Base-by-base conservation (phyloP, 257 asterid species). In the Capsicum pubescens region DNA sequence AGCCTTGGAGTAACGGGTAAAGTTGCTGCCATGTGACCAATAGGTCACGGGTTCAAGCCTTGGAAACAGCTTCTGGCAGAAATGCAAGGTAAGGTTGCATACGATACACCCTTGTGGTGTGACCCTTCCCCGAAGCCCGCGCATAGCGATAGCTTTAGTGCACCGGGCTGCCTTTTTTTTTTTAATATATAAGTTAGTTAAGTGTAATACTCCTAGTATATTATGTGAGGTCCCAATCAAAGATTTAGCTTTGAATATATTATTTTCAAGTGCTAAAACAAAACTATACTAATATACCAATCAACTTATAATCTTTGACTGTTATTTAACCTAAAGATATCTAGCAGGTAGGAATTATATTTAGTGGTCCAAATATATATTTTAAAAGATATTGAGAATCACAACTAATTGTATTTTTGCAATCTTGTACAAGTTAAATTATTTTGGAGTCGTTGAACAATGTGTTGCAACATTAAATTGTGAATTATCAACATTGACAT, bases 241-340 rank as follows among this genome's bases (percentile, higher is more conserved):
- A 86, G 86, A 86, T 86, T 86, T 83, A 82, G 67, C 2, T 68
- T 21, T 15, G 68, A 72, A 60, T 61, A 50, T 19, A n/a, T 19
- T 59, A 60, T 60, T 19, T 7, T 0, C 54, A 48, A 48, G 10
- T 48, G 54, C 54, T 48, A 48, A 26, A 26, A 9, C 0, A 60
- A 8, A 19, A 19, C 7, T 19, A 60, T 60, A 3, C 8, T 17
- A n/a, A 7, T 58, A n/a, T n/a, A 59, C 52, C 55, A 46, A 79
- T 83, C 87, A 84, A 86, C 60, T 61, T 80, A 55, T 69, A 59
- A 86, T 86, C 89, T 86, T 86, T 86, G 89, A 86, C 83, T 52
- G 32, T 26, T 52, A 72, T 54, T 80, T 52, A 76, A 80, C 82
- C 48, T 44, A 52, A 80, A 86, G 83, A 86, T 63, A 63, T 84